Evolutionary conservation across 805 yeast genomes (phyloP).

Genomic region (Candida schatavii): DNA sequence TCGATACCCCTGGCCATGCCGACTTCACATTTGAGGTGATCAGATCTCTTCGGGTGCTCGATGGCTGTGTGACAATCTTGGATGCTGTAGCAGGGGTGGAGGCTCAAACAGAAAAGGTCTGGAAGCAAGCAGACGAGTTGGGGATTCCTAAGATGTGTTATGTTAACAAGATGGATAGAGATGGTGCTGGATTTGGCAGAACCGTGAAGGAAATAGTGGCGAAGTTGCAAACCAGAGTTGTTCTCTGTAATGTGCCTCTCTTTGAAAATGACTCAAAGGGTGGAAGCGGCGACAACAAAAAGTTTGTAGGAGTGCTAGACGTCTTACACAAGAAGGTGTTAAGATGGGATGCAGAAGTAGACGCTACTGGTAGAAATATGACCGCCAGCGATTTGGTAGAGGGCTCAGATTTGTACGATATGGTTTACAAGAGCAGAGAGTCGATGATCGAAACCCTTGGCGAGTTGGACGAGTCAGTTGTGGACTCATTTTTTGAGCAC

Average conservation of each 20-base stretch:
- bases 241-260: constrained; percentile 73
- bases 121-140: constrained; percentile 76
- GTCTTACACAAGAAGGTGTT: constrained; percentile 61
- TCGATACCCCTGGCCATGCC: constrained; percentile 98
- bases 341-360: constrained; percentile 42
- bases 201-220: constrained; percentile 82
- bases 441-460: constrained; percentile 81
- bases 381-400: constrained; percentile 43
- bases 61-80: constrained; percentile 88
- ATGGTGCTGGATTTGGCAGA: constrained; percentile 91
- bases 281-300: constrained; percentile 25
- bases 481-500: constrained; percentile 72
- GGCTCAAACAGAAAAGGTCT: constrained; percentile 96
- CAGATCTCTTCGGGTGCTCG: constrained; percentile 83
- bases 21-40: constrained; percentile 95
- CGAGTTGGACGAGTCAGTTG: constrained; percentile 73
- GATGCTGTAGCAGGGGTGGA: constrained; percentile 99
- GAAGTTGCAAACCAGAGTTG: constrained; percentile 71
- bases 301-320: constrained; percentile 74
- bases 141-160: constrained; percentile 75
- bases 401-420: constrained; percentile 33
- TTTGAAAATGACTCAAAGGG: constrained; percentile 34
- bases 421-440: constrained; percentile 58
- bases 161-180: constrained; percentile 94
- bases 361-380: constrained; percentile 51